Evolutionary conservation across 1,284 basidiomycete species (phyloP).

Genomic region (Athelia sp.): DNA sequence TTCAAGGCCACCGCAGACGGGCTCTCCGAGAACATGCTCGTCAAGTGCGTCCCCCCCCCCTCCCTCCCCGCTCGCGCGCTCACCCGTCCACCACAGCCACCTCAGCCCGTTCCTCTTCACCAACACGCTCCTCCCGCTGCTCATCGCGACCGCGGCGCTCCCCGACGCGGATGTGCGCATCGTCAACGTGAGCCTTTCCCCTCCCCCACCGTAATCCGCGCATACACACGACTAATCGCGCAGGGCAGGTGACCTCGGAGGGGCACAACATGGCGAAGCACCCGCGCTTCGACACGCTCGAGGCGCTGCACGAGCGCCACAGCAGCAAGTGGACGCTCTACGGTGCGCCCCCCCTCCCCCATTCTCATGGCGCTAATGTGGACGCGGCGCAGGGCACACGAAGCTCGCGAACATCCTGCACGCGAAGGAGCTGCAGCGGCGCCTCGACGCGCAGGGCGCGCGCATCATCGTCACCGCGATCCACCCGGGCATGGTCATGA

Average conservation of each 20-base stretch:
- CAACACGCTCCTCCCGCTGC: constrained; percentile 39
- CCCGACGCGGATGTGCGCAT: constrained; percentile 45
- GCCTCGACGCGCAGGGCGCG: constrained; percentile 19
- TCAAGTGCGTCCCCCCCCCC: constrained; percentile 32
- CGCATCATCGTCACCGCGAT: constrained; percentile 24
- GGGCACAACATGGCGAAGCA: background rate
- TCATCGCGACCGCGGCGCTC: constrained; percentile 39
- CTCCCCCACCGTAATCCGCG: background rate
- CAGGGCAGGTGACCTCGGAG: background rate
- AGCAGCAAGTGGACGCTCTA: background rate
- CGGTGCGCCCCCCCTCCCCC: too few species aligned
- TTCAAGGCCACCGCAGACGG: background rate
- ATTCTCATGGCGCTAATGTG: too few species aligned
- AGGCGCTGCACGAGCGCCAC: background rate
- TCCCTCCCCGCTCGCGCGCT: too few species aligned
- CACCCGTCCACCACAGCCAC: constrained; percentile 24
- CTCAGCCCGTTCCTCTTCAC: constrained; percentile 44
- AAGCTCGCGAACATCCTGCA: constrained; percentile 38
- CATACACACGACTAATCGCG: background rate
- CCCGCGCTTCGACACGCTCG: background rate
- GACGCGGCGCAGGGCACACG: constrained; percentile 30
- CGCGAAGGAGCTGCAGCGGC: constrained; percentile 32
- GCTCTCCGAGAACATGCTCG: constrained; percentile 32
- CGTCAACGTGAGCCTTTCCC: constrained; percentile 19
- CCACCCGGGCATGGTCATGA: constrained; percentile 23